Conservation (phyloP, 441 rosid species). For the Pelargonium citronellum region DNA sequence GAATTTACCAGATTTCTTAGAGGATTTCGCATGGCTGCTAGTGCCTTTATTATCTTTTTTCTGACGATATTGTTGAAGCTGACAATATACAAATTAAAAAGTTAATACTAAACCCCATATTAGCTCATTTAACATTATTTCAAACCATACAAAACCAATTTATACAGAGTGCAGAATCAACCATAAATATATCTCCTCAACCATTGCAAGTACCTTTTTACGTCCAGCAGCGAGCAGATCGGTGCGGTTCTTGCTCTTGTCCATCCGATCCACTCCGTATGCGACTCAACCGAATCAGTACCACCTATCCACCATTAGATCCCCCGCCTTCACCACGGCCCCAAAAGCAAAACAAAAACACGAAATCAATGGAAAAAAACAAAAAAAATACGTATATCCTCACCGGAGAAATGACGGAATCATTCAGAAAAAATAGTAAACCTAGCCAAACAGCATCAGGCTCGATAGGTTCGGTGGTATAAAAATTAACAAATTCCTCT, state of each 20-base stretch:
- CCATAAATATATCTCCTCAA: background rate
- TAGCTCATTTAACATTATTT: slow-evolving; percentile 1
- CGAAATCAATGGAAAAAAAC: background rate
- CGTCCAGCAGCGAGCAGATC: slow-evolving; percentile 97
- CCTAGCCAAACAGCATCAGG: slow-evolving; percentile 2
- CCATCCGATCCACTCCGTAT: slow-evolving; percentile 57
- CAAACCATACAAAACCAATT: background rate
- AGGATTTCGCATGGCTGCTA: slow-evolving; percentile 68
- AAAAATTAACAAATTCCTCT: background rate
- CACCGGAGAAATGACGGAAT: background rate
- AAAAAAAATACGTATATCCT: background rate
- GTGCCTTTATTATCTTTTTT: slow-evolving; percentile 82
- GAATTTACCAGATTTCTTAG: slow-evolving; percentile 54
- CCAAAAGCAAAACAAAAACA: slow-evolving; percentile 4
- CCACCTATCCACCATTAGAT: slow-evolving; percentile 14
- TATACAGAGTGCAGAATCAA: background rate
- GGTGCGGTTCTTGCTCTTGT: slow-evolving; percentile 81
- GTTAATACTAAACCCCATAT: slow-evolving; percentile 15
- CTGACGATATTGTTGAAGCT: slow-evolving; percentile 99
- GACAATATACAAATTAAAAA: slow-evolving; percentile 21
- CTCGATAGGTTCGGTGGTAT: background rate
- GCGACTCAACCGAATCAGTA: slow-evolving; percentile 24
- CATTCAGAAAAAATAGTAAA: background rate
- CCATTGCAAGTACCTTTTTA: slow-evolving; percentile 51
- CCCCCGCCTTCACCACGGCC: slow-evolving; percentile 7